Conservation (phyloP, 2,329 filamentous ascomycete genomes). For the Ophiostoma angusticollis region DNA sequence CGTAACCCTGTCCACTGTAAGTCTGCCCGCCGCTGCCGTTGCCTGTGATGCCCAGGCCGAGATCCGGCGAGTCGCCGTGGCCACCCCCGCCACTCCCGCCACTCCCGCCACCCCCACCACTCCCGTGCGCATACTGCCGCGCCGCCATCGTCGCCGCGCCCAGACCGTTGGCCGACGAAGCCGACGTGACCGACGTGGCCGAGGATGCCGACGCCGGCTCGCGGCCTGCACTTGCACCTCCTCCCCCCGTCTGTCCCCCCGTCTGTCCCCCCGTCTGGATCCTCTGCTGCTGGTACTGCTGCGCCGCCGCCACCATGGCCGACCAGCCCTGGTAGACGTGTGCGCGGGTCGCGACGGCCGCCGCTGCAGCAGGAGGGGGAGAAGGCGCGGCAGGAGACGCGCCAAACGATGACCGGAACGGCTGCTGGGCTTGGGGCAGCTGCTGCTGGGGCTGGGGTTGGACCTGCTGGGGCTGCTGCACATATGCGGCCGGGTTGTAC, state of each 20-base stretch:
- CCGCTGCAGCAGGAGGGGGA: not conserved
- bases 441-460: not conserved
- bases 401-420: not conserved
- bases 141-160: slow-evolving; percentile 5
- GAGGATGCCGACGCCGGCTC: not conserved
- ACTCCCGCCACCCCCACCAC: not conserved
- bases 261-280: no score
- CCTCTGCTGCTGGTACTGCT: slow-evolving; percentile 6
- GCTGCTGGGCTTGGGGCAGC: not conserved
- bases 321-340: slow-evolving; percentile 8
- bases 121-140: not conserved
- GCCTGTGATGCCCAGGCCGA: not conserved
- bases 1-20: no score
- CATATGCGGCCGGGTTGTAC: slow-evolving; percentile 16
- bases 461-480: not conserved
- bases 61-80: slow-evolving; percentile 1
- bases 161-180: slow-evolving; percentile 1
- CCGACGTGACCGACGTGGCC: not conserved
- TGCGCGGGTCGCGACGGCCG: not conserved
- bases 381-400: not conserved
- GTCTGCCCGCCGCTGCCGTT: not conserved
- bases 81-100: not conserved
- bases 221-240: not conserved
- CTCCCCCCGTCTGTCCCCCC: no score
- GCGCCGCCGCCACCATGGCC: not conserved